A percentile compares a stretch with the other conserved stretches of the same genome.
Conservation (phyloP, 768 basidiomycete genomes). For the Daedaleopsis sinensis region DNA sequence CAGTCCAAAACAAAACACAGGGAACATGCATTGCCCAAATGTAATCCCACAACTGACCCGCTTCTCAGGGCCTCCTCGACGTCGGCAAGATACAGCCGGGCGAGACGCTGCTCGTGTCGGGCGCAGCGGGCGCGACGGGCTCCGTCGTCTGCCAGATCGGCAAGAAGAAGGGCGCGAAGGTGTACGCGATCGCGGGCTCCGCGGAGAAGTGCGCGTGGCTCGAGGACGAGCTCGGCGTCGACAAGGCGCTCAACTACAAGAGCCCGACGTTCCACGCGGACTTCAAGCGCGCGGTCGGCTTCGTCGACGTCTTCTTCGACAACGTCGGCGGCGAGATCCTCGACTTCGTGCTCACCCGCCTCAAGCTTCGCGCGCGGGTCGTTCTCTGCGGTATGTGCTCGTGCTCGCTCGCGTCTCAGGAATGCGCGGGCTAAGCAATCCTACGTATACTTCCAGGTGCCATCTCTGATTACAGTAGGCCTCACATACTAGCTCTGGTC, state of each 20-base stretch:
- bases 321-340: conserved; percentile 84
- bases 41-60: background rate
- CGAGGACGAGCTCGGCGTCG: conserved; percentile 80
- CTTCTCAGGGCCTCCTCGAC: conserved; percentile 73
- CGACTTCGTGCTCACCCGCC: conserved; percentile 70
- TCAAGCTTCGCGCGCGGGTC: conserved; percentile 80
- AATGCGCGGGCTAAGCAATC: background rate
- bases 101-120: conserved; percentile 85
- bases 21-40: too few relatives aligned
- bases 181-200: conserved; percentile 87
- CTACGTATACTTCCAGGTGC: conserved; percentile 50
- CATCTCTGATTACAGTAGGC: conserved; percentile 82
- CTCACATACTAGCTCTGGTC: background rate
- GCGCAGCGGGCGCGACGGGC: conserved; percentile 93
- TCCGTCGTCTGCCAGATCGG: conserved; percentile 83
- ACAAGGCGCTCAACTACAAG: conserved; percentile 89
- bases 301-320: conserved; percentile 85
- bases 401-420: background rate
- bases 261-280: conserved; percentile 67
- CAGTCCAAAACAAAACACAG: too few relatives aligned
- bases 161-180: conserved; percentile 75
- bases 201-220: conserved; percentile 86
- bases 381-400: conserved; percentile 74
- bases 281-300: conserved; percentile 71
- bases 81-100: conserved; percentile 81